Evolutionary conservation across 805 yeast genomes (phyloP), one percentile per base, ranked within the genome.

Genomic region (Metschnikowia hibisci): DNA sequence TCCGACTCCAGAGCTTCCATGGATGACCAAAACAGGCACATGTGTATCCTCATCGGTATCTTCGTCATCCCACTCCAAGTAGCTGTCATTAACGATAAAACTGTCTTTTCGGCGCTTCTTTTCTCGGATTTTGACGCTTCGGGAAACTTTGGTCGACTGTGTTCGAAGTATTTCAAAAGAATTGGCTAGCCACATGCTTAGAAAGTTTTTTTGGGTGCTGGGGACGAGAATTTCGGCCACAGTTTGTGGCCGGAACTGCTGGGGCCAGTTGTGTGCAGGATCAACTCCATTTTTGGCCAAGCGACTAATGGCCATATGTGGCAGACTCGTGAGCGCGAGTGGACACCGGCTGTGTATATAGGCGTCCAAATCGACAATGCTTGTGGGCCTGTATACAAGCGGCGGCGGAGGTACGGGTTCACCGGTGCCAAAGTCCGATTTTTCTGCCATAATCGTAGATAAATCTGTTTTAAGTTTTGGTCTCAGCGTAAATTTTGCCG

Each of bases 1-100:
- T 2, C 96, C 95, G 9, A 78, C 70, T 0, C 96, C 95, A 0
- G 71, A 57, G 0, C 81, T 78, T 0, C 99, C 99, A 44, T 73
- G 67, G 3, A 87, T 54, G 10, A 87, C 77, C 57, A 84, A 62
- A 3, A 85, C 57, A 0, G 93, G 91, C 1, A 80, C 75, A 55
- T 74, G 81, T 0, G 62, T 52, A 9, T 67, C 73, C 25, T 66
- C 71, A 6, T 61, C 66, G 1, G 64, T 59, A 9, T 54, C 60
- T 2, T 52, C 55, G 10, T 48, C 60, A 12, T 57, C 61, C n/a
- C 34, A 37, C 16, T 47, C 53, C 28, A 30, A 20, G 40, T 37
- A 37, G 12, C 20, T 28, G 44, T 66, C 72, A 44, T 62, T 58
- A 6, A 72, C 74, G 6, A 76, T 61, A 42, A 76, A 77, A 9